Base-by-base conservation (phyloP, 768 basidiomycete genomes). In the Cyclocybe aegerita region DNA sequence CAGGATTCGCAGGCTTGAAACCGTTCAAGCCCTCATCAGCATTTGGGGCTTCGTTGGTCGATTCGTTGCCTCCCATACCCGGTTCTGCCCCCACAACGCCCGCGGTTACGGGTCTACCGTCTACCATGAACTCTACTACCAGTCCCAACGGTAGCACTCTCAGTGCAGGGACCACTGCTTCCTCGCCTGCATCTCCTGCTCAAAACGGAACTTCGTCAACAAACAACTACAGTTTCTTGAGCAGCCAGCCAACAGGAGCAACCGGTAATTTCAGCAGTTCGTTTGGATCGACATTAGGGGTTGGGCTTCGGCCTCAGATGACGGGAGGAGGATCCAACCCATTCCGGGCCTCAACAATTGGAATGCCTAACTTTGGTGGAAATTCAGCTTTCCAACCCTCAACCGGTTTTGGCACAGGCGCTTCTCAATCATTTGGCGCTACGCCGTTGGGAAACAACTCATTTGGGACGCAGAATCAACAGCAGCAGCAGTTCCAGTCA, bases 11-110 rank as follows among this genome's bases (percentile, higher is more conserved):
- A 17, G 86, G 84, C 4, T 64, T 91, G 56, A 90, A 87, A 62
- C 81, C 88, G 5, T 93, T 93, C 75, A 90, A 91, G 60, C 91
- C 91, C 2, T 78, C 85, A 2, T 88, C 85, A 2, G 85, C 80
- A 37, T 93, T 93, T 62, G 91, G 91, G 30, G 83, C 87, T 32
- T 81, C 83, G 11, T 64, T 93, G 36, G 60, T 93, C 52, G 87
- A 87, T 44, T 79, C 82, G 2, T 68, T 93, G 34, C 93, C 93
- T 2, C 74, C 90, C 4, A 82, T 92, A 48, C 80, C 87, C 9
- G 83, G 80, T 32, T 82, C 85, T 4, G 64, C 66, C 3, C 67
- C 79, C 0, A 69, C 69, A 4, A 81, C 81, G 11, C 79, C 85
- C 39, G 68, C 71, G 7, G 48, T 68, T 4, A 64, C 67, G 10